phyloP scores from a whole-genome alignment of 495 filamentous ascomycete species.

The Cairneyella variabilis region DNA sequence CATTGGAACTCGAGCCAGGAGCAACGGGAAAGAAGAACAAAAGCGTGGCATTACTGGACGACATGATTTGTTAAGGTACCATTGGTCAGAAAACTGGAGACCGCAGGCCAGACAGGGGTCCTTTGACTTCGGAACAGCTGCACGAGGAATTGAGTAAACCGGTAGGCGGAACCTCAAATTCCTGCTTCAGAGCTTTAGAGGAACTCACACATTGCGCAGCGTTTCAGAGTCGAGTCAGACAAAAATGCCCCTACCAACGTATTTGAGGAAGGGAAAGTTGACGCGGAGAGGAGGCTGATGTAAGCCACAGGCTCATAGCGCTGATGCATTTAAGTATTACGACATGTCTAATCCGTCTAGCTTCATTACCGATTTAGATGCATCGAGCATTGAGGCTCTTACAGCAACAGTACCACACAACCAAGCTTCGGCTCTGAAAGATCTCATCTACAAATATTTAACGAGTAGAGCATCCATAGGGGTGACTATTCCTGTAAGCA shows the following conservation, averaged over 20 bases:
- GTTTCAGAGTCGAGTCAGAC: background rate
- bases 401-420: background rate
- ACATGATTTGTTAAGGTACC: background rate
- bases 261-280: background rate
- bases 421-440: conserved; percentile 3
- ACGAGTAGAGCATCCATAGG: conserved; percentile 1
- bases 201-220: conserved; percentile 1
- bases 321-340: background rate
- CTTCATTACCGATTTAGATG: conserved; percentile 7
- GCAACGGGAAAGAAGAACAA: too few relatives aligned
- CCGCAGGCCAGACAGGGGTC: conserved; percentile 3
- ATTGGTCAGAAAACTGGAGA: background rate
- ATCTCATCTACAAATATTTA: conserved; percentile 10
- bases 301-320: background rate
- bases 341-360: conserved; percentile 1
- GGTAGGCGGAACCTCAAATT: background rate
- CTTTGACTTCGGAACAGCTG: conserved; percentile 2
- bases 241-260: background rate
- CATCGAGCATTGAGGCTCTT: background rate
- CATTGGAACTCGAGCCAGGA: background rate
- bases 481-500: conserved; percentile 6
- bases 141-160: background rate
- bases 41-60: conserved; percentile 4
- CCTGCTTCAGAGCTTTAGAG: background rate
- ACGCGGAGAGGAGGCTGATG: conserved; percentile 8